phyloP scores from a whole-genome alignment of 768 basidiomycete species.

The Podaxis sp. region DNA sequence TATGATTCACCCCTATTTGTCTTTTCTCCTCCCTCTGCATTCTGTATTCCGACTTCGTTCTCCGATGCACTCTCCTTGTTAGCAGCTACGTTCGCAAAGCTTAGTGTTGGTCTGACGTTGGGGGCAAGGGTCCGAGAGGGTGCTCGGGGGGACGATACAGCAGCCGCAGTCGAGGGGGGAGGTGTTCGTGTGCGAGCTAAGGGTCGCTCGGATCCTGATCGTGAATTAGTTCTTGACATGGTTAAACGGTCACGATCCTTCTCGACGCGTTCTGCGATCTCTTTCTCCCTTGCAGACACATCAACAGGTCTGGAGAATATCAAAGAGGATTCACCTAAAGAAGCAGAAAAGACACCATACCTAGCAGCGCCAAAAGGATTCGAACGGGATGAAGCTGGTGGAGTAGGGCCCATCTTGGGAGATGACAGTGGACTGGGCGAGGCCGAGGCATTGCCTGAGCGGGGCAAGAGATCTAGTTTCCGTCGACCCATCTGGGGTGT shows the following conservation, averaged over 20 bases:
- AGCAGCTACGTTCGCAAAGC: constrained; percentile 79
- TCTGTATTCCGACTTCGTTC: constrained; percentile 21
- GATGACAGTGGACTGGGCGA: constrained; percentile 77
- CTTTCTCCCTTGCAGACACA: constrained; percentile 71
- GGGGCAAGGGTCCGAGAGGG: constrained; percentile 36
- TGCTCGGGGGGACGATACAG: constrained; percentile 29
- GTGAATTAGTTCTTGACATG: constrained; percentile 55
- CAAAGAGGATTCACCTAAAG: not conserved
- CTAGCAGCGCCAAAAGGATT: constrained; percentile 90
- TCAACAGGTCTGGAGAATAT: constrained; percentile 73
- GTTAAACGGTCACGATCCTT: constrained; percentile 57
- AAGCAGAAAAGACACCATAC: constrained; percentile 38
- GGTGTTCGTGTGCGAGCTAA: constrained; percentile 32
- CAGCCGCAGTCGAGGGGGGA: constrained; percentile 29
- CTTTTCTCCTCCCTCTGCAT: constrained; percentile 19
- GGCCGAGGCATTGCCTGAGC: constrained; percentile 65
- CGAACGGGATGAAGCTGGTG: constrained; percentile 42
- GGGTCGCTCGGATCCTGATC: constrained; percentile 49
- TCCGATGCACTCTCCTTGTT: constrained; percentile 37
- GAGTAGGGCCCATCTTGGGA: constrained; percentile 62
- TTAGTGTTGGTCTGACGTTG: constrained; percentile 69
- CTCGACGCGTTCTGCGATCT: constrained; percentile 69
- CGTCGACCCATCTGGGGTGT: constrained; percentile 78
- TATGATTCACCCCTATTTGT: constrained; percentile 20
- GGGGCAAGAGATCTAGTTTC: constrained; percentile 85